Evolutionary conservation across 108 stramenopile genomes (phyloP).

Genomic region (Cyclotella atomus): DNA sequence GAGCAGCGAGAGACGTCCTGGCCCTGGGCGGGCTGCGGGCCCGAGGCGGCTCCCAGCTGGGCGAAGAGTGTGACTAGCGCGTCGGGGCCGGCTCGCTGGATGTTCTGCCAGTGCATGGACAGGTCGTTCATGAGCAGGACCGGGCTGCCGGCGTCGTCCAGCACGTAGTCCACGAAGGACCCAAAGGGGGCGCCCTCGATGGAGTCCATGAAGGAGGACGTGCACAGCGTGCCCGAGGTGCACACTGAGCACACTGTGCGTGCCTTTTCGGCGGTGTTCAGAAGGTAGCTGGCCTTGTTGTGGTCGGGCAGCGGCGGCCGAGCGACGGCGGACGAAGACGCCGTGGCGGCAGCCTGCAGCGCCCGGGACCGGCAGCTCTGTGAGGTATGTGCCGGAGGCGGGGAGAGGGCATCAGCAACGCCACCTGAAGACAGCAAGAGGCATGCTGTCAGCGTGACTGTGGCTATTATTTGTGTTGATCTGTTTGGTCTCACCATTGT

Average conservation of each 20-base stretch:
- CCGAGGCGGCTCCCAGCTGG: slow-evolving; percentile 68
- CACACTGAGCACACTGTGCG: slow-evolving; percentile 84
- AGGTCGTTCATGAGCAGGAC: slow-evolving; percentile 95
- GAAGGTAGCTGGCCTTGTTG: too few relatives aligned
- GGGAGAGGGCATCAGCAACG: too few relatives aligned
- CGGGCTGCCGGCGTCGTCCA: slow-evolving; percentile 92
- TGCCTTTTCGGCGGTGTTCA: slow-evolving; percentile 87
- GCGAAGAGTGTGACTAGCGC: slow-evolving; percentile 80
- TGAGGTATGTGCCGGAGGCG: too few relatives aligned
- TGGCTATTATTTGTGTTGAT: too few relatives aligned
- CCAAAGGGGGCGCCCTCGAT: slow-evolving; percentile 93
- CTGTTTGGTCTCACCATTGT: too few relatives aligned
- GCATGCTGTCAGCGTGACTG: too few relatives aligned
- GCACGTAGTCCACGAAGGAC: slow-evolving; percentile 95
- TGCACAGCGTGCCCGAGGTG: slow-evolving; percentile 89
- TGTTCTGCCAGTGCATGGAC: slow-evolving; percentile 95
- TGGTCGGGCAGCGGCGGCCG: too few relatives aligned
- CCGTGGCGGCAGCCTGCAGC: too few relatives aligned
- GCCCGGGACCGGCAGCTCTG: too few relatives aligned
- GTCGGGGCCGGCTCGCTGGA: slow-evolving; percentile 56
- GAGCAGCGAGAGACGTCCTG: slow-evolving; percentile 95
- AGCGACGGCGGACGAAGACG: too few relatives aligned
- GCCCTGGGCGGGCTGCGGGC: slow-evolving; percentile 43
- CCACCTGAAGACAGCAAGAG: too few relatives aligned
- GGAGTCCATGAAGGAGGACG: slow-evolving; percentile 74